These are phyloP conservation scores for Gardenia jasminoides DNA, from an alignment of 257 asterid species.

Conservation along the genomic window DNA sequence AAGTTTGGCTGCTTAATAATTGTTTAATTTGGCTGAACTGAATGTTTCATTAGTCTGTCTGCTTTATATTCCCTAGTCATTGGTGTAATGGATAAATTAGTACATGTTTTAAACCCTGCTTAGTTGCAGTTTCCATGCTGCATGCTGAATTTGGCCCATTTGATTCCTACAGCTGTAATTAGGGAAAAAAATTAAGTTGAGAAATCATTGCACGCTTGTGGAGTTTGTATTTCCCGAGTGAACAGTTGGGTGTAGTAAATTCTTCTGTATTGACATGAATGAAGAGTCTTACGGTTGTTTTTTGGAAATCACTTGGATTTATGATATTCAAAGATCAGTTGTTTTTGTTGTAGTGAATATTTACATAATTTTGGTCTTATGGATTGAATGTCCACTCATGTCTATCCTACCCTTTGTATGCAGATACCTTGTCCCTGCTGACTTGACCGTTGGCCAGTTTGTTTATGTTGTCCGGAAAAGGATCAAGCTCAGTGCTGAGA, in stretches of 20 bases:
- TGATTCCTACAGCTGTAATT: neutral
- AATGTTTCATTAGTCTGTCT: neutral
- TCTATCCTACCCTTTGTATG: slow-evolving; percentile 6
- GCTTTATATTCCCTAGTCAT: neutral
- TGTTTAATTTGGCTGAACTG: neutral
- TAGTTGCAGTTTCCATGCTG: neutral
- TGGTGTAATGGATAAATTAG: neutral
- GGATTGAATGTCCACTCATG: neutral
- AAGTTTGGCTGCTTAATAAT: neutral
- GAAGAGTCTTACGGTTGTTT: neutral
- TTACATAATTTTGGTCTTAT: too few species aligned
- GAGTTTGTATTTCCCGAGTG: neutral
- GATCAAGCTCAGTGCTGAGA: slow-evolving; percentile 68
- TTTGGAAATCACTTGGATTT: neutral
- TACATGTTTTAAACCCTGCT: neutral
- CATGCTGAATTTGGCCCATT: neutral
- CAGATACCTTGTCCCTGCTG: slow-evolving; percentile 83
- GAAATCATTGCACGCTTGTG: neutral
- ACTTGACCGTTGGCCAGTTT: slow-evolving; percentile 69
- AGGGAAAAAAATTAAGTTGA: too few species aligned
- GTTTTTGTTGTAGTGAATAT: neutral
- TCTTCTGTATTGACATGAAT: neutral
- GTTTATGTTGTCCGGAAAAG: slow-evolving; percentile 71
- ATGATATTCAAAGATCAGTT: neutral
- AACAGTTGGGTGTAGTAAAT: neutral